Conservation (phyloP, 768 basidiomycete genomes). For the Podaxis sp. region DNA sequence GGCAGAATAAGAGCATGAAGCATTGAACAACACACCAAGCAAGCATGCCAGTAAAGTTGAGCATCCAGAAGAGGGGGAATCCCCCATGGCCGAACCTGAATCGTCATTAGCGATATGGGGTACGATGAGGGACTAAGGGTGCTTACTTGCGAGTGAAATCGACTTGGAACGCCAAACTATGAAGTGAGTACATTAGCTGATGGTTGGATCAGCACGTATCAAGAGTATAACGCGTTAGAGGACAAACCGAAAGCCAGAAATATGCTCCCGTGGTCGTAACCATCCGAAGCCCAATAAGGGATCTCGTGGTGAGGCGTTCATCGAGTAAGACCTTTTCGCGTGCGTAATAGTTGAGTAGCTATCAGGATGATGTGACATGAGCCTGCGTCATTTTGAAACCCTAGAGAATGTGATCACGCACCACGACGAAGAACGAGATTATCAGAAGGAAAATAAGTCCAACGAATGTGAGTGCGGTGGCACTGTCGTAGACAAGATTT, state of each 20-base stretch:
- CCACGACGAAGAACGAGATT: conserved; percentile 40
- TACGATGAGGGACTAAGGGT: too few species aligned
- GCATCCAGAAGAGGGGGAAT: too few species aligned
- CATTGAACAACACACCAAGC: too few species aligned
- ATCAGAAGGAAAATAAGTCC: conserved; percentile 58
- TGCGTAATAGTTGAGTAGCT: conserved; percentile 18
- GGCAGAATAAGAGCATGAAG: too few species aligned
- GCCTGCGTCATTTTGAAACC: too few species aligned
- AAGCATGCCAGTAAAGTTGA: too few species aligned
- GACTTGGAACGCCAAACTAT: conserved; percentile 58
- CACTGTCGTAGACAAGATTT: conserved; percentile 29
- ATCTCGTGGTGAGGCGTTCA: conserved; percentile 23
- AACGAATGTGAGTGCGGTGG: conserved; percentile 53
- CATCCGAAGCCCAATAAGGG: conserved; percentile 30
- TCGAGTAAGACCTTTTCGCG: conserved; percentile 31
- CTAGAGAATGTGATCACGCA: conserved; percentile 20
- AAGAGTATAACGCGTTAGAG: background rate
- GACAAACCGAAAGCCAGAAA: conserved; percentile 31
- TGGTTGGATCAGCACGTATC: background rate
- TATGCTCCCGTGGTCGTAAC: conserved; percentile 26
- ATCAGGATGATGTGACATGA: too few species aligned
- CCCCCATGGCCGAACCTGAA: too few species aligned
- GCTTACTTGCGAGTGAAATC: conserved; percentile 43
- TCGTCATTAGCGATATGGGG: too few species aligned
- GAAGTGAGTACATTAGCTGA: conserved; percentile 55